A percentile compares a stretch with the other conserved stretches of the same genome.
phyloP scores from a whole-genome alignment of 2,329 filamentous ascomycete species.

The Monascus ruber region DNA sequence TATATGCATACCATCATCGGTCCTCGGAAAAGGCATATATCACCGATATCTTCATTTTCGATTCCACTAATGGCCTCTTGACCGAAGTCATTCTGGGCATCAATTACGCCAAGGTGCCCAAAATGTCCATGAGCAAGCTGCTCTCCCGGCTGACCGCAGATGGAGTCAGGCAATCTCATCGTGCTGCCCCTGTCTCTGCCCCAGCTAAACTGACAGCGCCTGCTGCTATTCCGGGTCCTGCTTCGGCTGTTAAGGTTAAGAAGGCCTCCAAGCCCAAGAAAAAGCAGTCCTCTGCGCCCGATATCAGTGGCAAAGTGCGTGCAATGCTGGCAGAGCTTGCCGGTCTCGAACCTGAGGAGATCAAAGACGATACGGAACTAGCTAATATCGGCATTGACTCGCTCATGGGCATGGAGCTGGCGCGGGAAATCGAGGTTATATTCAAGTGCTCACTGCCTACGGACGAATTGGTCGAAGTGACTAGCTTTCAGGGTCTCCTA shows the following conservation, averaged over 20 bases:
- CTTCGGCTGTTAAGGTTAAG: too few relatives aligned
- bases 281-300: background rate
- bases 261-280: background rate
- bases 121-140: slow-evolving; percentile 9
- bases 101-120: slow-evolving; percentile 14
- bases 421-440: slow-evolving; percentile 28
- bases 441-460: slow-evolving; percentile 24
- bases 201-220: background rate
- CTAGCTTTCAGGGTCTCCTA: slow-evolving; percentile 19
- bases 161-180: background rate
- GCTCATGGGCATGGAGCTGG: slow-evolving; percentile 40
- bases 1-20: slow-evolving; percentile 15
- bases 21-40: slow-evolving; percentile 10
- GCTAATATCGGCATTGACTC: slow-evolving; percentile 41
- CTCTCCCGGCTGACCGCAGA: slow-evolving; percentile 1
- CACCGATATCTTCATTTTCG: slow-evolving; percentile 25
- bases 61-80: slow-evolving; percentile 12
- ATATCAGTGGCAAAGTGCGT: slow-evolving; percentile 3
- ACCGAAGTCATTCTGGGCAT: slow-evolving; percentile 22
- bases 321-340: slow-evolving; percentile 12
- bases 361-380: slow-evolving; percentile 26
- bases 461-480: slow-evolving; percentile 18
- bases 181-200: background rate
- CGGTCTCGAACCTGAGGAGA: slow-evolving; percentile 26
- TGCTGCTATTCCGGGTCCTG: background rate